phyloP scores from a whole-genome alignment of 331 rosid genomes.

The Ulmus americana region DNA sequence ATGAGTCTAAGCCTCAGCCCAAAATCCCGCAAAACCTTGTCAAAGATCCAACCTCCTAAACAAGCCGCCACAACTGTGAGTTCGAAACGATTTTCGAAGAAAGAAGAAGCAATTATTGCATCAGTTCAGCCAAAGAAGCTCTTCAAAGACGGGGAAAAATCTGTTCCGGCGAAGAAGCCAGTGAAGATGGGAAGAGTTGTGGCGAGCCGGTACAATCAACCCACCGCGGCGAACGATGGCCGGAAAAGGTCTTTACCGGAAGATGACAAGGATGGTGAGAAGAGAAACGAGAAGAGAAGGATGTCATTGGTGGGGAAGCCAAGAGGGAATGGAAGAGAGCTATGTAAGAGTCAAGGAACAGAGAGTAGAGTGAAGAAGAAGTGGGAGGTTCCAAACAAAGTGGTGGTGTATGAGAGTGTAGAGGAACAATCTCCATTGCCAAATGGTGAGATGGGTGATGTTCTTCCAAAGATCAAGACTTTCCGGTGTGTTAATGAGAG shows the following conservation, averaged over 20 bases:
- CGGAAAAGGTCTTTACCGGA: conserved; percentile 73
- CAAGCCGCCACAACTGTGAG: conserved; percentile 44
- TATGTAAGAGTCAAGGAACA: conserved; percentile 23
- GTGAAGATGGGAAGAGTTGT: conserved; percentile 62
- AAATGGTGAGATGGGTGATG: conserved; percentile 12
- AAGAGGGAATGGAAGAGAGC: conserved; percentile 20
- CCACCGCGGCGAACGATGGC: conserved; percentile 33
- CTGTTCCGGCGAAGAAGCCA: conserved; percentile 39
- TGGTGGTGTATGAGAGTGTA: conserved; percentile 27
- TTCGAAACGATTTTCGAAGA: conserved; percentile 42
- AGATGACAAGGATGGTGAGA: conserved; percentile 41
- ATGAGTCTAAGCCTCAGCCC: conserved; percentile 50
- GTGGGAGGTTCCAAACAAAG: conserved; percentile 61
- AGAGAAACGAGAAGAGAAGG: conserved; percentile 42
- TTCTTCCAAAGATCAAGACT: conserved; percentile 62
- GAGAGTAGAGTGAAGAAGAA: conserved; percentile 49
- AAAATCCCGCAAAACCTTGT: conserved; percentile 36
- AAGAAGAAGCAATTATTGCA: conserved; percentile 38
- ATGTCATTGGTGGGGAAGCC: conserved; percentile 32
- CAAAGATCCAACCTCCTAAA: conserved; percentile 36
- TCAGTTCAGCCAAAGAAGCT: conserved; percentile 69
- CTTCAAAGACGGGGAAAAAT: conserved; percentile 60
- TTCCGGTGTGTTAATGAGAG: conserved; percentile 39
- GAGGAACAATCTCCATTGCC: conserved; percentile 6
- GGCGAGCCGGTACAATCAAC: conserved; percentile 63